These are phyloP conservation scores for Alternaria longipes DNA, from an alignment of 2,329 filamentous ascomycete species.

Conservation along the genomic window DNA sequence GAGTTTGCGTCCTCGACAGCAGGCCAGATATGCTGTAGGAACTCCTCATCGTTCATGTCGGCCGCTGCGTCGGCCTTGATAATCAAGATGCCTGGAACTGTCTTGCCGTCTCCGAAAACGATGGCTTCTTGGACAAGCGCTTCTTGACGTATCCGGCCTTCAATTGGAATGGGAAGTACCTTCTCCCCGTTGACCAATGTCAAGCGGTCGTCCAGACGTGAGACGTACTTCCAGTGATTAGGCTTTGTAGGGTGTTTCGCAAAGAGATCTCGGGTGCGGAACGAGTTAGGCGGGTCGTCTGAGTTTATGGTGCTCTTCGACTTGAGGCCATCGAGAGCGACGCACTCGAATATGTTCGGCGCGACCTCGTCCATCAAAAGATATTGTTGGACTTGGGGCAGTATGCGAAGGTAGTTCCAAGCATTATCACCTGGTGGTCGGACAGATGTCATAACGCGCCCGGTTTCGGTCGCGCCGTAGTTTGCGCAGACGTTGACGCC, in stretches of 20 bases:
- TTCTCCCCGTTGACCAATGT: slow-evolving; percentile 62
- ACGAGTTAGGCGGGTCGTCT: slow-evolving; percentile 55
- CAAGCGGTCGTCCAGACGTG: slow-evolving; percentile 58
- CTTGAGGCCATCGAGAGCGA: slow-evolving; percentile 50
- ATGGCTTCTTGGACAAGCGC: slow-evolving; percentile 64
- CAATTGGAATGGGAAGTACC: slow-evolving; percentile 59
- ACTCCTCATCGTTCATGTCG: slow-evolving; percentile 55
- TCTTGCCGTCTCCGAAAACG: slow-evolving; percentile 65
- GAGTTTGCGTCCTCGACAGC: slow-evolving; percentile 62
- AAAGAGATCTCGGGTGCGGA: slow-evolving; percentile 62
- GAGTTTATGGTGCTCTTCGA: slow-evolving; percentile 55
- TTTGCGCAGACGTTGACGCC: slow-evolving; percentile 63
- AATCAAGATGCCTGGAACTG: slow-evolving; percentile 64
- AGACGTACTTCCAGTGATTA: slow-evolving; percentile 59
- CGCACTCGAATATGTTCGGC: slow-evolving; percentile 53
- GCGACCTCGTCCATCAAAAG: slow-evolving; percentile 53
- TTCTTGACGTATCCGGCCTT: slow-evolving; percentile 64
- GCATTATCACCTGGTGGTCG: slow-evolving; percentile 62
- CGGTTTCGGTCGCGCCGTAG: slow-evolving; percentile 70
- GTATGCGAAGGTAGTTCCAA: slow-evolving; percentile 67
- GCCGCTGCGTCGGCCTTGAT: slow-evolving; percentile 59
- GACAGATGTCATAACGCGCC: slow-evolving; percentile 69
- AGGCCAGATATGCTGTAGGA: slow-evolving; percentile 61
- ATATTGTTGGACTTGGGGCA: slow-evolving; percentile 48
- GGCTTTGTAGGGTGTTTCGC: slow-evolving; percentile 54